phyloP scores from a whole-genome alignment of 2,329 filamentous ascomycete species.

The Elsinoe australis region DNA sequence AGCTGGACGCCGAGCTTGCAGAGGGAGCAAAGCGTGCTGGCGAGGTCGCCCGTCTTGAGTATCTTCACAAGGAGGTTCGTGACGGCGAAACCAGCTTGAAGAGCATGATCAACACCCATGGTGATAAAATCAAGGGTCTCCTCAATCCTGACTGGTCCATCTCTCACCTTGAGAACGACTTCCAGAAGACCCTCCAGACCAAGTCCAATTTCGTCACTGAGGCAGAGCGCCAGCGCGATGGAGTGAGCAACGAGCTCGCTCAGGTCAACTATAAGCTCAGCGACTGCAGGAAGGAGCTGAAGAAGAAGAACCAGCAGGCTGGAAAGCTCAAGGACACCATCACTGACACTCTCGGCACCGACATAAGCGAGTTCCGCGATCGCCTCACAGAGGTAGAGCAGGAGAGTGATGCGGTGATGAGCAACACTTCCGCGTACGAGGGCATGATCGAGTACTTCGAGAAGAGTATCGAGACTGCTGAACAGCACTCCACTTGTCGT shows the following conservation, averaged over 20 bases:
- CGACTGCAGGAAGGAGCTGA: slow-evolving; percentile 55
- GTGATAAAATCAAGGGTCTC: slow-evolving; percentile 57
- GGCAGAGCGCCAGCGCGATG: slow-evolving; percentile 63
- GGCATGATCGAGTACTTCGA: slow-evolving; percentile 46
- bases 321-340: slow-evolving; percentile 52
- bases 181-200: slow-evolving; percentile 54
- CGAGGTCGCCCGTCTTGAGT: slow-evolving; percentile 76
- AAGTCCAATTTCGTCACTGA: slow-evolving; percentile 54
- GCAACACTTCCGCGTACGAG: slow-evolving; percentile 24
- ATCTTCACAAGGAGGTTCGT: slow-evolving; percentile 69
- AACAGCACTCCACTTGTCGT: slow-evolving; percentile 63
- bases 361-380: slow-evolving; percentile 45
- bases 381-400: slow-evolving; percentile 46
- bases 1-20: slow-evolving; percentile 69
- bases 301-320: slow-evolving; percentile 56
- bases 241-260: slow-evolving; percentile 62
- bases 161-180: slow-evolving; percentile 58
- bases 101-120: slow-evolving; percentile 69
- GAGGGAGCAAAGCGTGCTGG: slow-evolving; percentile 74
- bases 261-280: slow-evolving; percentile 68
- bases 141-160: slow-evolving; percentile 62
- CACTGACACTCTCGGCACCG: slow-evolving; percentile 49
- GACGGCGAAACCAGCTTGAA: slow-evolving; percentile 67
- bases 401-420: slow-evolving; percentile 39
- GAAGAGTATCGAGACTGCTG: slow-evolving; percentile 57